Percentiles rank a stretch among this genome's conserved stretches.
Evolutionary conservation across 441 rosid genomes (phyloP).

Genomic region (Pelargonium fulgidum): DNA sequence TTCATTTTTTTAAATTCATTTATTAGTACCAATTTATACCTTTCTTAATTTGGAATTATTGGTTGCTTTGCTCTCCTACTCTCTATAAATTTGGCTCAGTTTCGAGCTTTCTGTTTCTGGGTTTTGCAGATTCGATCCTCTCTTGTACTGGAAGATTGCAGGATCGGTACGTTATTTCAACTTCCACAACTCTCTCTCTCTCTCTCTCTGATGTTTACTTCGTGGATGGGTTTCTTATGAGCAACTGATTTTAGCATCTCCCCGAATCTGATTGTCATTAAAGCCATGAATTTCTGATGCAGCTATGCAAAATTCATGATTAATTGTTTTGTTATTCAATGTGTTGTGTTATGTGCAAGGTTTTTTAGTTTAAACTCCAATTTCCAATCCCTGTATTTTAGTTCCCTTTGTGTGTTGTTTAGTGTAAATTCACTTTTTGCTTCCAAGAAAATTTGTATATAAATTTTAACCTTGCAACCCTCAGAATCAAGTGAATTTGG

Average conservation of each 20-base stretch:
- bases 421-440: too few species aligned
- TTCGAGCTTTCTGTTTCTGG: conserved; percentile 23
- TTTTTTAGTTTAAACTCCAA: neutral
- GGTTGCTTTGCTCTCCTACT: conserved; percentile 11
- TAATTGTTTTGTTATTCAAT: conserved; percentile 1
- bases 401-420: neutral
- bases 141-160: conserved; percentile 7
- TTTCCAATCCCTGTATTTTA: neutral
- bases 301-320: conserved; percentile 1
- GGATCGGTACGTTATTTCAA: conserved; percentile 15
- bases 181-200: conserved; percentile 7
- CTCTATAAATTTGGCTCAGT: conserved; percentile 21
- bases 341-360: conserved; percentile 2
- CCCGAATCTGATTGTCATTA: neutral
- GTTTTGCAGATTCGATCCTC: conserved; percentile 22
- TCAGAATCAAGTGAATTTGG: too few species aligned
- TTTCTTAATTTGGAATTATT: conserved; percentile 23
- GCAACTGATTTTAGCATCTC: neutral
- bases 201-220: neutral
- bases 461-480: too few species aligned
- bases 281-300: neutral
- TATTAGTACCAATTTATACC: conserved; percentile 1
- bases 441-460: too few species aligned
- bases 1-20: conserved; percentile 3
- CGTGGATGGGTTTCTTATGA: neutral